Evolutionary conservation across 345 rosid species (phyloP), one percentile per base, ranked within the genome.

Genomic region (Hibiscus tridactylites): DNA sequence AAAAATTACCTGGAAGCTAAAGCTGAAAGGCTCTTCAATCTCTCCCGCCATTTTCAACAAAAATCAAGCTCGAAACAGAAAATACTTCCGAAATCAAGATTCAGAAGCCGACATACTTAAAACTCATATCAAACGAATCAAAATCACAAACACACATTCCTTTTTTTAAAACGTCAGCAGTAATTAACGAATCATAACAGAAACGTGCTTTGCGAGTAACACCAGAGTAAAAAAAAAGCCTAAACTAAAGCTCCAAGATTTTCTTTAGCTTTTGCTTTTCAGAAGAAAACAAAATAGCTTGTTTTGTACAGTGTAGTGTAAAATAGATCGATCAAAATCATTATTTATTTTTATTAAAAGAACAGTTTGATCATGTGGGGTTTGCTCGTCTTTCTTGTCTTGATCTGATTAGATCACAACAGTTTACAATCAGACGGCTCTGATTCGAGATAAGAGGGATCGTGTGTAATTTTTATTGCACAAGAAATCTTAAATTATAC

Each of bases 1-100:
- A 2, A 19, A 21, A 11, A 11, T 5, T 75, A 90, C 98, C 95
- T 80, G 89, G 75, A 88, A 88, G 67, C 83, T 74, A 76, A 87
- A 61, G 76, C 76, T 70, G 71, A 78, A 82, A 16, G 97, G 82
- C 4, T 90, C 93, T 79, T 86, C 86, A 68, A 84, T 73, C 72
- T 90, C 88, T 65, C 87, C 90, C n/a, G 90, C 85, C 98, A 90
- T 91, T 73, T 47, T 62, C 61, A 42, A 13, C 66, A 57, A 69
- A 71, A 67, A 59, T 68, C 77, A 74, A 77, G 64, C 50, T 17
- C 65, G 53, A 19, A 42, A 6, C 75, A 61, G 47, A 13, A 29
- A 8, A 15, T 9, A n/a, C 58, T 53, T 47, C 13, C 26, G 26
- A 26, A 47, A 66, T 65, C 24, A 47, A 66, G 21, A 66, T 8